Evolutionary conservation across 495 filamentous ascomycete genomes (phyloP), one percentile per base, ranked within the genome.

Genomic region (Aspergillus carlsbadensis): DNA sequence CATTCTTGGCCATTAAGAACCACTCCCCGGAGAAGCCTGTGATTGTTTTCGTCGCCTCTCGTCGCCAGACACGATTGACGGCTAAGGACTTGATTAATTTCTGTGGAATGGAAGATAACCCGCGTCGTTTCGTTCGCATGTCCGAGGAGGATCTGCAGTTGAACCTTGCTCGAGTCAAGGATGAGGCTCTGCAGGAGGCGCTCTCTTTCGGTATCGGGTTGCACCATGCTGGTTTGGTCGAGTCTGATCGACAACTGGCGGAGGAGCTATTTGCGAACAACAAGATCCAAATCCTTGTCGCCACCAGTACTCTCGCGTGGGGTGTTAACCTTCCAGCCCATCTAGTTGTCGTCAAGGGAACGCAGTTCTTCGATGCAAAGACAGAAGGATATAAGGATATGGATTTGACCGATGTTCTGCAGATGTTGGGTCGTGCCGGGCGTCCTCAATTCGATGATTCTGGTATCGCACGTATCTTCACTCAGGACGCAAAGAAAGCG

Each of bases 41-140:
- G 5, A 99, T 99, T 69, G 94, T 98, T 3, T 99, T 99, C 64
- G 94, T 99, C 29, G 91, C 94, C 20, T 98, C 94, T 24, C 89
- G 94, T 59, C 79, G 94, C 63, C 94, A 99, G 72, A 99, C 94
- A 1, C 86, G 94, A 31, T 74, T 99, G 24, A 99, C 94, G 1
- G 94, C 94, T 14, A 91, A 92, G 63, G 94, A 99, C 63, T 71
- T 99, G 37, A 97, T 97, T 75, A 96, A 96, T 62, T 88, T 91
- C 61, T 98, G 95, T 69, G 94, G 95, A 22, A 95, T 97, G 89
- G 95, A 99, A 69, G 94, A 99, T 60, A 93, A 97, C 63, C 94
- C 94, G 39, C 84, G 94, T 50, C 83, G 92, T 3, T 99, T 98
- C 73, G 78, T 98, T 10, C 80, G 83, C 49, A 96, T 96, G 90